Conservation (phyloP, 768 basidiomycete genomes). For the Rhodosporidiobolus sp. region DNA sequence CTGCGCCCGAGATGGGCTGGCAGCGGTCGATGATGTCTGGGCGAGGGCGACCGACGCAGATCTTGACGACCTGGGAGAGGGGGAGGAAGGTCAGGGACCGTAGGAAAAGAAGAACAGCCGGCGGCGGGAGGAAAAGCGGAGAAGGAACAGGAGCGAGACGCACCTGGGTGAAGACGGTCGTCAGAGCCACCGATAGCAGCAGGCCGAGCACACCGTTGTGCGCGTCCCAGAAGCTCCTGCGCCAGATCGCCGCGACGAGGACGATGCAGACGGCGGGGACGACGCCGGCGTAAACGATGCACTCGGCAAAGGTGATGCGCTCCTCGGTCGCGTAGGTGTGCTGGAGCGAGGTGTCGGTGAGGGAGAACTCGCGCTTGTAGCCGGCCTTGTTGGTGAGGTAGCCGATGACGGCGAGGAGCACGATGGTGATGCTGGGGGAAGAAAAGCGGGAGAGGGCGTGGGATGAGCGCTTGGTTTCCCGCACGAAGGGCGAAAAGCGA, state of each 20-base stretch:
- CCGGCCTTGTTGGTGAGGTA: constrained; percentile 30
- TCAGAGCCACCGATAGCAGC: constrained; percentile 69
- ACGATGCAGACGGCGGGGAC: constrained; percentile 70
- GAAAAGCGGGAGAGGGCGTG: neutral
- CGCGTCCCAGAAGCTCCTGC: constrained; percentile 84
- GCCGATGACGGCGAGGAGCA: constrained; percentile 28
- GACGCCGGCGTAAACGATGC: constrained; percentile 43
- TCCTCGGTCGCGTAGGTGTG: constrained; percentile 33
- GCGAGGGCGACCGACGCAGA: constrained; percentile 75
- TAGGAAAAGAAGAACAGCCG: no score
- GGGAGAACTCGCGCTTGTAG: constrained; percentile 72
- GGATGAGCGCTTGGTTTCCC: neutral
- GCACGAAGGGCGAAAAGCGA: no score
- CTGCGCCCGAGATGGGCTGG: constrained; percentile 53
- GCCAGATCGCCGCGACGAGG: constrained; percentile 65
- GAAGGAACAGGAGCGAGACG: neutral
- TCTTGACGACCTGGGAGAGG: constrained; percentile 44
- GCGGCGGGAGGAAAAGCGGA: no score
- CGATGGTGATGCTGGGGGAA: constrained; percentile 18
- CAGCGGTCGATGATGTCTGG: constrained; percentile 54
- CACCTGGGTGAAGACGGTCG: constrained; percentile 68
- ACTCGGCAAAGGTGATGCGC: constrained; percentile 22
- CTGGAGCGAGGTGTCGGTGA: constrained; percentile 64
- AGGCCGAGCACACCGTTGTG: constrained; percentile 67
- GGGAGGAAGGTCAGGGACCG: no score